Evolutionary conservation across 805 yeast genomes (phyloP).

Genomic region (Sungouiella thailandica): DNA sequence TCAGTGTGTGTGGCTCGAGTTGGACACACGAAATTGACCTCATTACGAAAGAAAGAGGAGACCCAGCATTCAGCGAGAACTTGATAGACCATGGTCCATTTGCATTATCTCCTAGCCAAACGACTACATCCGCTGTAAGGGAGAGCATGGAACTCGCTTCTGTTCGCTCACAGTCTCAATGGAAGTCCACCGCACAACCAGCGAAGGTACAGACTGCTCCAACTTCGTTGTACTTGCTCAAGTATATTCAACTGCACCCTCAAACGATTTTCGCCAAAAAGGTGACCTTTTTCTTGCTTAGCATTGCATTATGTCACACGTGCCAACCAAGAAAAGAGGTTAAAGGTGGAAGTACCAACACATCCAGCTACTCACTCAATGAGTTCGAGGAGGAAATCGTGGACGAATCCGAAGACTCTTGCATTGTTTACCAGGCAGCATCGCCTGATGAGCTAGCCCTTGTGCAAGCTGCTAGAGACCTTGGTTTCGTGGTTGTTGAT

Average conservation of each 20-base stretch:
- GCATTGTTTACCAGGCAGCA: slow-evolving; percentile 81
- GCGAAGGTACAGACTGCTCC: slow-evolving; percentile 36
- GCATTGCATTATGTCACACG: slow-evolving; percentile 84
- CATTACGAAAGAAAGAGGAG: slow-evolving; percentile 22
- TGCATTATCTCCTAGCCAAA: slow-evolving; percentile 8
- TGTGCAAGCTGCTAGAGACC: slow-evolving; percentile 89
- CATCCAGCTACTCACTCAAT: slow-evolving; percentile 16
- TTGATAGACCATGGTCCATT: neutral
- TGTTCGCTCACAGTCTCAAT: slow-evolving; percentile 23
- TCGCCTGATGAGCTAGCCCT: slow-evolving; percentile 96
- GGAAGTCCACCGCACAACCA: slow-evolving; percentile 50
- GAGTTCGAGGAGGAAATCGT: slow-evolving; percentile 10
- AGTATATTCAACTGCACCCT: slow-evolving; percentile 69
- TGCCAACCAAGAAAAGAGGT: slow-evolving; percentile 66
- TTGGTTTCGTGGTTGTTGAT: slow-evolving; percentile 83
- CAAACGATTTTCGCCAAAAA: slow-evolving; percentile 60
- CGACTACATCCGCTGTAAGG: slow-evolving; percentile 31
- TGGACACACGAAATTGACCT: slow-evolving; percentile 79
- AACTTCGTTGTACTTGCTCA: slow-evolving; percentile 58
- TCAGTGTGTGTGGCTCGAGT: slow-evolving; percentile 81
- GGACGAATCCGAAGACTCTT: slow-evolving; percentile 29
- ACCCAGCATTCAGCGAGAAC: slow-evolving; percentile 2
- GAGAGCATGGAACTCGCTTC: slow-evolving; percentile 28
- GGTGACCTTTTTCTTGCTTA: slow-evolving; percentile 73
- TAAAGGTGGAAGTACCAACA: slow-evolving; percentile 3